Percentiles rank a stretch among this genome's conserved stretches.
These are phyloP conservation scores for Bisporella sp. DNA, from an alignment of 2,329 filamentous ascomycete species.

Conservation along the genomic window DNA sequence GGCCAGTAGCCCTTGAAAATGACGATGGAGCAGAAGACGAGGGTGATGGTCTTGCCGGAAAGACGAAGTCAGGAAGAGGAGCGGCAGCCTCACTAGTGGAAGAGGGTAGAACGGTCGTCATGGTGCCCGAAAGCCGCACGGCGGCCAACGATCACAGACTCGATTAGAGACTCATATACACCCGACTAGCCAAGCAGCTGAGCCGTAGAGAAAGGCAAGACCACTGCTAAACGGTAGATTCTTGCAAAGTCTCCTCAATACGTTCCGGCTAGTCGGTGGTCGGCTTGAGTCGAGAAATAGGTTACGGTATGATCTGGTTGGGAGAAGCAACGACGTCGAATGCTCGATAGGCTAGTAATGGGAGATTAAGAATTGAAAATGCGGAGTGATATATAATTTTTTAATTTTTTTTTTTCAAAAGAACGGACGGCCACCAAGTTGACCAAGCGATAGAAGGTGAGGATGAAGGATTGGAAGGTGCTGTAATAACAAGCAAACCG, in stretches of 20 bases:
- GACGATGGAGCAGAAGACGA: slow-evolving; percentile 15
- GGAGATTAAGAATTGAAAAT: too few species aligned
- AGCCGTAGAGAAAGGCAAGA: too few species aligned
- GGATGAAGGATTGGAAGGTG: slow-evolving; percentile 17
- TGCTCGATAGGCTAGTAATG: too few species aligned
- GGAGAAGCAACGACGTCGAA: too few species aligned
- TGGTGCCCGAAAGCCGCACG: slow-evolving; percentile 3
- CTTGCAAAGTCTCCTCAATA: too few species aligned
- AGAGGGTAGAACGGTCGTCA: slow-evolving; percentile 3
- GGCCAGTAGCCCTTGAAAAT: slow-evolving; percentile 33
- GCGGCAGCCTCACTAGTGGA: slow-evolving; percentile 4
- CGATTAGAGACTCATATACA: slow-evolving; percentile 1
- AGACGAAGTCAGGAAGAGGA: slow-evolving; percentile 21
- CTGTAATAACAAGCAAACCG: neutral
- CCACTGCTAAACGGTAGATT: too few species aligned
- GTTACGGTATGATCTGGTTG: too few species aligned
- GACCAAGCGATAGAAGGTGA: slow-evolving; percentile 7
- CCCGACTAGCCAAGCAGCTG: neutral
- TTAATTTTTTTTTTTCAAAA: neutral
- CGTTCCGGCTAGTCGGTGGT: too few species aligned
- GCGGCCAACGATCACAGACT: slow-evolving; percentile 5
- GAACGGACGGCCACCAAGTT: neutral
- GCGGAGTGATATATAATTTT: too few species aligned
- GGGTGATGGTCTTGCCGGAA: slow-evolving; percentile 15
- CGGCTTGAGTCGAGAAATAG: too few species aligned